A percentile compares a stretch with the other conserved stretches of the same genome.
Conservation (phyloP, 306 rosid species). For the Cicer pinnatifidum region DNA sequence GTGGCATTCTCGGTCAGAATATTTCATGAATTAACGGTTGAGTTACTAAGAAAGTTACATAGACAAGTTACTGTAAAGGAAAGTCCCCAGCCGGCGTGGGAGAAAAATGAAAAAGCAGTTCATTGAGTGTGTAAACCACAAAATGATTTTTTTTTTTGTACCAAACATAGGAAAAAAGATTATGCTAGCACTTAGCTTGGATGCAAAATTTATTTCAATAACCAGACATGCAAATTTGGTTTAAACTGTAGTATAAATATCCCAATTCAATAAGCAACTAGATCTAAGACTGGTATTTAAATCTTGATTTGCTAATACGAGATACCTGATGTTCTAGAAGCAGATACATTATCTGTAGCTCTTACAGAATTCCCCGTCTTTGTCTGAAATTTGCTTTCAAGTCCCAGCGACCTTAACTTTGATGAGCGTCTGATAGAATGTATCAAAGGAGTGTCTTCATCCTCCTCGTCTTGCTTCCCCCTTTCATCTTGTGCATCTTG, state of each 20-base stretch:
- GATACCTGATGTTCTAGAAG: conserved; percentile 65
- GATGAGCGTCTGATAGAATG: conserved; percentile 73
- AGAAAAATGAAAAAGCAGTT: conserved; percentile 17
- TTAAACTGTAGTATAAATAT: not conserved
- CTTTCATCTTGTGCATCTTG: conserved; percentile 70
- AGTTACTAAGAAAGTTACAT: not conserved
- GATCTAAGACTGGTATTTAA: conserved; percentile 22
- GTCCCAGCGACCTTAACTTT: conserved; percentile 75
- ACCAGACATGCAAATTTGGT: conserved; percentile 19
- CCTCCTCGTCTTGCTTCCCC: conserved; percentile 67
- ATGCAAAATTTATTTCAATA: conserved; percentile 31
- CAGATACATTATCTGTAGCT: conserved; percentile 57
- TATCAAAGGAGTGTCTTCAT: conserved; percentile 80
- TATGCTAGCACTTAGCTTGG: conserved; percentile 17
- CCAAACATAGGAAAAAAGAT: conserved; percentile 20
- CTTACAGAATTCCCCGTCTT: conserved; percentile 49
- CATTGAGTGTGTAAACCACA: not conserved
- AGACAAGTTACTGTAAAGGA: not conserved
- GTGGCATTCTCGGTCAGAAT: conserved; percentile 18
- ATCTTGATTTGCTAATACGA: conserved; percentile 16
- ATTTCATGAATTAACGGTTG: conserved; percentile 7
- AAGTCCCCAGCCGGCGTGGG: not conserved
- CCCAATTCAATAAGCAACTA: conserved; percentile 21
- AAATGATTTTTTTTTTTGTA: not conserved
- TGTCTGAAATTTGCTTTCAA: conserved; percentile 60